Percentiles rank a stretch among this genome's conserved stretches.
phyloP scores from a whole-genome alignment of 2,329 filamentous ascomycete genomes.

The Ceratocystiopsis sp. region DNA sequence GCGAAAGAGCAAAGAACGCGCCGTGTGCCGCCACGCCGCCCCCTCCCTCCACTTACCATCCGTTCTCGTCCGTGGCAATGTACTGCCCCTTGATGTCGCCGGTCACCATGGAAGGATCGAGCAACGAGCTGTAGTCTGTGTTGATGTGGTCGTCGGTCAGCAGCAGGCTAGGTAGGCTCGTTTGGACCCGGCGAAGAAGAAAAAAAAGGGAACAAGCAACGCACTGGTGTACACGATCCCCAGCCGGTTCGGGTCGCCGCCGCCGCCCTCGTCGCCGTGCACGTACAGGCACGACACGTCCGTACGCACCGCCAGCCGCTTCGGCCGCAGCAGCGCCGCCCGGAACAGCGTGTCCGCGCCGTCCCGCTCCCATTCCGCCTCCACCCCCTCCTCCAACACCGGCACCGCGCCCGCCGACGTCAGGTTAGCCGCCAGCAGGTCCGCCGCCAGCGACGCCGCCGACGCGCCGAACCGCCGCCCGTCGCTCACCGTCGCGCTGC shows the following conservation, averaged over 20 bases:
- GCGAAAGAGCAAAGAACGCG: too few relatives aligned
- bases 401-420: not conserved
- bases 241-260: slow-evolving; percentile 18
- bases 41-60: slow-evolving; percentile 24
- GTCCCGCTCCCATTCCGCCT: not conserved
- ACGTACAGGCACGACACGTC: slow-evolving; percentile 6
- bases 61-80: slow-evolving; percentile 25
- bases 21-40: too few relatives aligned
- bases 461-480: not conserved
- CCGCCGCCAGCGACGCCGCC: not conserved
- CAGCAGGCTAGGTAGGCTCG: too few relatives aligned
- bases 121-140: slow-evolving; percentile 16
- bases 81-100: slow-evolving; percentile 20
- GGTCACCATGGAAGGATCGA: too few relatives aligned
- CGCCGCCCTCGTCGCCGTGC: slow-evolving; percentile 13
- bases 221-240: slow-evolving; percentile 27
- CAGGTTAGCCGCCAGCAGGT: not conserved
- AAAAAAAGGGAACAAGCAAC: not conserved
- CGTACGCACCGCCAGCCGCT: not conserved
- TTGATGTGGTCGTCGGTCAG: not conserved
- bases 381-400: slow-evolving; percentile 1
- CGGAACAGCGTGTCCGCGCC: not conserved
- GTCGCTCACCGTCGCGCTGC: not conserved
- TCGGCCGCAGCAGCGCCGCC: not conserved
- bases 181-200: not conserved